Percentiles rank a stretch among this genome's conserved stretches.
These are phyloP conservation scores for Sphaerulina musiva DNA, from an alignment of 2,329 filamentous ascomycete genomes.

Conservation along the genomic window DNA sequence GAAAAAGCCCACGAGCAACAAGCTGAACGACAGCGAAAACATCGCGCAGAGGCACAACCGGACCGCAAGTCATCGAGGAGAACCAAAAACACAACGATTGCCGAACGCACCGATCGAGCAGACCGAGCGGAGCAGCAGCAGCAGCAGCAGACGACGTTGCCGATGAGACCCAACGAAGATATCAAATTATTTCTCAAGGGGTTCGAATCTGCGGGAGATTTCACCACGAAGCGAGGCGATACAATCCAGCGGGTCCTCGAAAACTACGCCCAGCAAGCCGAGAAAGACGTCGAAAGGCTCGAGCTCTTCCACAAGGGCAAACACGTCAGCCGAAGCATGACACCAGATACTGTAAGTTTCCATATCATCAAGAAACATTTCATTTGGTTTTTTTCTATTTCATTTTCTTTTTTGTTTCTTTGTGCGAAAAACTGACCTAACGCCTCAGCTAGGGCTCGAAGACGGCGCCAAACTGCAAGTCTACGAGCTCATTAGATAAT, in stretches of 20 bases:
- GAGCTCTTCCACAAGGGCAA: conserved; percentile 15
- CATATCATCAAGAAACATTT: not conserved
- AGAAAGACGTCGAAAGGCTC: conserved; percentile 9
- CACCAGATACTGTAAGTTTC: conserved; percentile 10
- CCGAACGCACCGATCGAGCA: not conserved
- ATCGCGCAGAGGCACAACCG: conserved; percentile 1
- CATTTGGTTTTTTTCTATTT: too few relatives aligned
- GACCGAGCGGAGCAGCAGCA: not conserved
- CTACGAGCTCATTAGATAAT: conserved; percentile 12
- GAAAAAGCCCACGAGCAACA: conserved; percentile 12
- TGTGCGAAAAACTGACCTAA: conserved; percentile 5
- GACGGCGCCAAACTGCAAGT: conserved; percentile 13
- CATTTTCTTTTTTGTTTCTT: too few relatives aligned
- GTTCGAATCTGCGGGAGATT: conserved; percentile 8
- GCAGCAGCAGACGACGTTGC: not conserved
- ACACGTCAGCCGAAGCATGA: conserved; percentile 6
- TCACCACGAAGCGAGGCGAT: conserved; percentile 12
- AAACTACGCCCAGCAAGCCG: conserved; percentile 9
- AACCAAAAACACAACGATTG: not conserved
- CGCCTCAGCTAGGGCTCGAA: conserved; percentile 11
- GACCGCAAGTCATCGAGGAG: conserved; percentile 6
- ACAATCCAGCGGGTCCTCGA: conserved; percentile 10
- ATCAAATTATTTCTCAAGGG: conserved; percentile 14
- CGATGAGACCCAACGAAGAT: conserved; percentile 11
- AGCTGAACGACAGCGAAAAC: conserved; percentile 12